Conservation (phyloP, 2,329 filamentous ascomycete species). For the Sordariomycetes sp. region DNA sequence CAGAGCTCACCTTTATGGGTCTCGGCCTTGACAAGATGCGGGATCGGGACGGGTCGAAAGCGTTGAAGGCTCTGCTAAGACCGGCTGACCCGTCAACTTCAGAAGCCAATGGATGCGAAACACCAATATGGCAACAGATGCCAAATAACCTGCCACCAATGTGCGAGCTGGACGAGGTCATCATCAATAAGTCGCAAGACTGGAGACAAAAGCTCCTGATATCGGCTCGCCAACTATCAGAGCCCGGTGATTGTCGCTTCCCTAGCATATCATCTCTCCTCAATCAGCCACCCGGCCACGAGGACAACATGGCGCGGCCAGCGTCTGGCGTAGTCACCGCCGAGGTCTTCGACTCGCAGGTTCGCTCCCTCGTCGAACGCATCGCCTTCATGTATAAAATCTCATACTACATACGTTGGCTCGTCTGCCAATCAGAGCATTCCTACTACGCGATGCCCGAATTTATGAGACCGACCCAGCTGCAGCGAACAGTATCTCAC, state of each 20-base stretch:
- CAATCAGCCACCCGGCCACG: slow-evolving; percentile 7
- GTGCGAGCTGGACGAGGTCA: not conserved
- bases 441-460: slow-evolving; percentile 13
- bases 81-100: too few species aligned
- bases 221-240: not conserved
- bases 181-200: slow-evolving; percentile 5
- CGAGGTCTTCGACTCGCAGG: slow-evolving; percentile 7
- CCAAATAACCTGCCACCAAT: not conserved
- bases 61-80: too few species aligned
- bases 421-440: slow-evolving; percentile 12
- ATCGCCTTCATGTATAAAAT: slow-evolving; percentile 11
- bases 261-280: slow-evolving; percentile 15
- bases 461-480: slow-evolving; percentile 11
- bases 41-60: too few species aligned
- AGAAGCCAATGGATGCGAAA: too few species aligned
- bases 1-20: too few species aligned
- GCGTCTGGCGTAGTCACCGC: slow-evolving; percentile 9
- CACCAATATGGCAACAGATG: not conserved
- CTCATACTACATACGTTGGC: slow-evolving; percentile 9
- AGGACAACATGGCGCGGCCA: slow-evolving; percentile 1
- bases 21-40: too few species aligned
- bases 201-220: not conserved
- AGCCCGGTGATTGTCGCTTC: slow-evolving; percentile 5
- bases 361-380: slow-evolving; percentile 7
- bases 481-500: slow-evolving; percentile 14